Evolutionary conservation across 352 stramenopile genomes (phyloP).

Genomic region (Globisporangium ultimum): DNA sequence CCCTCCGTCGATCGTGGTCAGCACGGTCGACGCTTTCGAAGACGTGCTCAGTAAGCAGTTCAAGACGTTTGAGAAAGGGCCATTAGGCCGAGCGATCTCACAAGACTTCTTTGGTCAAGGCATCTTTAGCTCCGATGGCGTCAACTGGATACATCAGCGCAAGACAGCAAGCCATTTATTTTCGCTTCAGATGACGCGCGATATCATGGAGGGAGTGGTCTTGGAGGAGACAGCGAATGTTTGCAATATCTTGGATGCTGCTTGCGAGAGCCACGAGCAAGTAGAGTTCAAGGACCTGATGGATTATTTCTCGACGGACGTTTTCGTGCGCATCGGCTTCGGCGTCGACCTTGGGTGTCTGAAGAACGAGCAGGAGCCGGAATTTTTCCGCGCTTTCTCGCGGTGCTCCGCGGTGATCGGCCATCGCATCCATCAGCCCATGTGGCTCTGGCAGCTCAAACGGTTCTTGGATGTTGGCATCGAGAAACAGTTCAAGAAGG

Average conservation of each 20-base stretch:
- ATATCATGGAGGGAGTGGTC: conserved; percentile 44
- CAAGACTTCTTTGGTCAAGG: conserved; percentile 61
- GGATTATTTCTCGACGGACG: conserved; percentile 52
- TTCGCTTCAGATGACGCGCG: conserved; percentile 54
- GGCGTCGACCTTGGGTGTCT: conserved; percentile 43
- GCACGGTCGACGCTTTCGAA: conserved; percentile 32
- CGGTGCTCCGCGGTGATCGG: conserved; percentile 20
- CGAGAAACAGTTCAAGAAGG: conserved; percentile 33
- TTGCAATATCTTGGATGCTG: conserved; percentile 21
- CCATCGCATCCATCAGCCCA: conserved; percentile 42
- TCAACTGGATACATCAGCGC: conserved; percentile 65
- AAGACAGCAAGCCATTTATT: conserved; percentile 88
- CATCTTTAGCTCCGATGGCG: conserved; percentile 65
- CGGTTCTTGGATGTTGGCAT: conserved; percentile 20
- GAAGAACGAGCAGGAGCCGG: conserved; percentile 20
- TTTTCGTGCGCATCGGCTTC: conserved; percentile 72
- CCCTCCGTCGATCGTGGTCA: conserved; percentile 38
- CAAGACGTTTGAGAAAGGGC: conserved; percentile 70
- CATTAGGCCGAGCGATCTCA: conserved; percentile 25
- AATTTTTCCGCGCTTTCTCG: conserved; percentile 33
- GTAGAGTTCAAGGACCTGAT: conserved; percentile 44
- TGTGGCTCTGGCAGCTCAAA: conserved; percentile 41
- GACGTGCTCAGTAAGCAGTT: conserved; percentile 69
- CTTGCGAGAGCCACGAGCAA: background rate
- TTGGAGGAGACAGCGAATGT: conserved; percentile 30